Evolutionary conservation across 768 basidiomycete species (phyloP).

Genomic region (Termitomyces sp.): DNA sequence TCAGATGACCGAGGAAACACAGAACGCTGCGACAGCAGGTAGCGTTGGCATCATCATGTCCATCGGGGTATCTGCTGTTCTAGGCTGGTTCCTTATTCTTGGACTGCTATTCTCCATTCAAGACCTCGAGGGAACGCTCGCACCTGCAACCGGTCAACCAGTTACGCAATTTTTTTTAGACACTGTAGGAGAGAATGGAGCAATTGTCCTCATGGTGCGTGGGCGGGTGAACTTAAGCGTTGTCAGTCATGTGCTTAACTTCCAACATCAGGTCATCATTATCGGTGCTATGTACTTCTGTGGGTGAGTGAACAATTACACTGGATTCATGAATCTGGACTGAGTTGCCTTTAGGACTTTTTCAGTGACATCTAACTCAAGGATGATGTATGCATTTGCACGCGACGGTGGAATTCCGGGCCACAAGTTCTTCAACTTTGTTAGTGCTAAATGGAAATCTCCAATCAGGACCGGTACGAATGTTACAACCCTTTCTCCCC

Average conservation of each 20-base stretch:
- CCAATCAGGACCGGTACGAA: conserved; percentile 63
- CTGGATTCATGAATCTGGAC: background rate
- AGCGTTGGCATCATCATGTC: conserved; percentile 67
- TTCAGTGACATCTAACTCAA: conserved; percentile 73
- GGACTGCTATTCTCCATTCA: conserved; percentile 78
- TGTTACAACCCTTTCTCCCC: background rate
- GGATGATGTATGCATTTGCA: conserved; percentile 83
- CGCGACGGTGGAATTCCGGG: conserved; percentile 74
- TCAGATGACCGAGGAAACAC: conserved; percentile 79
- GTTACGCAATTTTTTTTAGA: conserved; percentile 80
- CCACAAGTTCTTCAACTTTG: conserved; percentile 62
- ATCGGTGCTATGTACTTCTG: too few species aligned
- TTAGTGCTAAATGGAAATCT: conserved; percentile 53
- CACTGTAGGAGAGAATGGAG: conserved; percentile 69
- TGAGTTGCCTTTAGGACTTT: conserved; percentile 48
- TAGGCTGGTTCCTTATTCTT: conserved; percentile 75
- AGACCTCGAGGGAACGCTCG: conserved; percentile 54
- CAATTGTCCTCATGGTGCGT: conserved; percentile 67
- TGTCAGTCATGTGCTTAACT: too few species aligned
- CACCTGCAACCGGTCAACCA: conserved; percentile 57
- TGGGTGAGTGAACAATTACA: too few species aligned
- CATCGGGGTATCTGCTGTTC: conserved; percentile 66
- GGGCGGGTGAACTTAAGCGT: background rate
- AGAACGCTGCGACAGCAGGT: conserved; percentile 63
- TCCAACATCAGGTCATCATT: too few species aligned